Base-by-base conservation (phyloP, 768 basidiomycete species). In the Cubamyces lactineus region DNA sequence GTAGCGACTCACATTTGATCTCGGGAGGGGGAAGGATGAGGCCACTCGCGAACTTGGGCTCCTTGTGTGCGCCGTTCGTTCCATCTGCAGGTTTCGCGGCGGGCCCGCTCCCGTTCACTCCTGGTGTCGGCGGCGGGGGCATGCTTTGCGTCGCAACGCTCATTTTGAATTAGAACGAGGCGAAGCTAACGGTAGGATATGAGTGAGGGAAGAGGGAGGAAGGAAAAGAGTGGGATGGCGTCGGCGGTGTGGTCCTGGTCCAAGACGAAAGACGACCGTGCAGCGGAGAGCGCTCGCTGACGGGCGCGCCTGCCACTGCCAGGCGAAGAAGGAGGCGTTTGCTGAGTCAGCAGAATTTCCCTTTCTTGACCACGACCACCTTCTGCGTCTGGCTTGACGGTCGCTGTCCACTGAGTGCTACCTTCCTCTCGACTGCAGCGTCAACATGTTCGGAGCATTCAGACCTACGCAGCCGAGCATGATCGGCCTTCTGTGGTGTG, bases 21-120 rank as follows among this genome's bases (percentile, higher is more conserved):
- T 96, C 96, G 40, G 93, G 94, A 1, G 96, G 94, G 65, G 96
- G 96, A 24, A 96, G 88, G 77, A 98, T 98, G 70, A 98, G 85
- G 48, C 94, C 94, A 59, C 83, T 88, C 21, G 88, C 80, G 71
- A 91, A 94, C 70, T 80, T 74, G 63, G 73, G 72, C 26, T 70
- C 67, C 53, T 67, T 81, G 65, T 65, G 67, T 21, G 73, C 64
- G 34, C 73, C 75, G 11, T 77, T 76, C 56, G 71, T 72, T 41
- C 68, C 69, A 50, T 69, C 68, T 46, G 80, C 77, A 72, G 79
- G 80, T 28, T 79, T 77, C 16, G 73, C 72, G 39, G 81, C 65
- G 30, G 66, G 79, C 28, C 71, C 78, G 57, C 78, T 65, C 24
- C 80, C 86, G 61, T 85, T 85, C 39, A 74, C 57, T 1, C 61